These are phyloP conservation scores for Candida namnaoensis DNA, from an alignment of 805 yeast genomes.

Conservation along the genomic window DNA sequence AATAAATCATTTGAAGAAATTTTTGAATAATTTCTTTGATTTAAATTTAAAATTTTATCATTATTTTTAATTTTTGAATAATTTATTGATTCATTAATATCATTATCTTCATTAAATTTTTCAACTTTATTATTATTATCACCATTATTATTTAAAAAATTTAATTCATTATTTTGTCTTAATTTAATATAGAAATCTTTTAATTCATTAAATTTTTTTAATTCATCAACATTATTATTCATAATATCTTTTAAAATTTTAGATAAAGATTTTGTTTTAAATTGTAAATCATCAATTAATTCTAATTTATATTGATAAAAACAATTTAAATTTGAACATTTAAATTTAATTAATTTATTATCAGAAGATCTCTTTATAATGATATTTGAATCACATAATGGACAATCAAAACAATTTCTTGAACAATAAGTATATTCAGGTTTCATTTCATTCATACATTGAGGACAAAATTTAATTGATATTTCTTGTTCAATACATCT, in stretches of 20 bases:
- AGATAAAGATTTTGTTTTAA: slow-evolving; percentile 4
- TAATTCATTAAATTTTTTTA: slow-evolving; percentile 8
- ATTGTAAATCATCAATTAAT: too few relatives aligned
- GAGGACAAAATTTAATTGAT: slow-evolving; percentile 15
- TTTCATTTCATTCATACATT: slow-evolving; percentile 16
- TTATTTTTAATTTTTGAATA: background rate
- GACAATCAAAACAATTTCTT: slow-evolving; percentile 19
- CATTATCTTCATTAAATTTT: background rate
- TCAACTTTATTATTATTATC: background rate
- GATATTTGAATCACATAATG: slow-evolving; percentile 10
- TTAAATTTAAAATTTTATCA: too few relatives aligned
- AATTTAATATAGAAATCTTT: slow-evolving; percentile 12
- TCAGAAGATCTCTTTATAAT: background rate
- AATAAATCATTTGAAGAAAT: too few relatives aligned
- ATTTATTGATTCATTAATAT: background rate
- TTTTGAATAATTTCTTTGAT: background rate
- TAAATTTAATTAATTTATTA: too few relatives aligned
- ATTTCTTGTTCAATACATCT: slow-evolving; percentile 18
- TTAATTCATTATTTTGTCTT: slow-evolving; percentile 8
- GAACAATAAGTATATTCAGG: slow-evolving; percentile 15
- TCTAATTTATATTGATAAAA: too few relatives aligned
- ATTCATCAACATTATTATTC: background rate
- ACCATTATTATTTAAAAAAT: too few relatives aligned
- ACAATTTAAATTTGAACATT: slow-evolving; percentile 3
- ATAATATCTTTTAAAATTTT: slow-evolving; percentile 6